phyloP scores from a whole-genome alignment of 495 filamentous ascomycete species.

The Daldinia bambusicola region DNA sequence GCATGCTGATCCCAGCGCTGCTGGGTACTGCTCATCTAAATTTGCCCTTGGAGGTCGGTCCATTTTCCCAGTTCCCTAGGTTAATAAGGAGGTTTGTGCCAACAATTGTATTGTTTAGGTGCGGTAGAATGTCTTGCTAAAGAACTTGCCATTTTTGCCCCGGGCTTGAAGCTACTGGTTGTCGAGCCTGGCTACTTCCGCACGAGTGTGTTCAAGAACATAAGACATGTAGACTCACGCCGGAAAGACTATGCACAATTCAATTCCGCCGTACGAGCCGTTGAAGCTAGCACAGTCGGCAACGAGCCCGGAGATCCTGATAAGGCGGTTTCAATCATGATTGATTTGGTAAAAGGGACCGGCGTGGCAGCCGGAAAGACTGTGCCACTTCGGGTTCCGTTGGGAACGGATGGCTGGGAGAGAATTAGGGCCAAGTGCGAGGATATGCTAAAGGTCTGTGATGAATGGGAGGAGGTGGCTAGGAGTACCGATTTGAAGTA shows the following conservation, averaged over 20 bases:
- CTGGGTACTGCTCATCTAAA: constrained; percentile 22
- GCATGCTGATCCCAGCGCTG: constrained; percentile 22
- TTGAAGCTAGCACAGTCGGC: constrained; percentile 21
- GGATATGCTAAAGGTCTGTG: constrained; percentile 39
- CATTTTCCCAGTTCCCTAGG: not conserved
- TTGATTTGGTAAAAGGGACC: constrained; percentile 55
- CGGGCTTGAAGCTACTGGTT: constrained; percentile 20
- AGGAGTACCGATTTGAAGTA: constrained; percentile 33
- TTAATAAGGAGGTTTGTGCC: not conserved
- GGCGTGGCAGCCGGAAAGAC: constrained; percentile 50
- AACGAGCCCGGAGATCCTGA: constrained; percentile 56
- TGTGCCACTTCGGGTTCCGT: constrained; percentile 57
- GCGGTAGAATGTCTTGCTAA: constrained; percentile 26
- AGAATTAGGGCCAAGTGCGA: constrained; percentile 49
- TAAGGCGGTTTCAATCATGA: constrained; percentile 48
- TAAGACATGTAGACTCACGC: constrained; percentile 19
- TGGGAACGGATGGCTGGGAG: constrained; percentile 57
- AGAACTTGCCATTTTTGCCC: constrained; percentile 27
- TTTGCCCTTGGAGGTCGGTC: constrained; percentile 27
- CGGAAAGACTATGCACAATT: constrained; percentile 17
- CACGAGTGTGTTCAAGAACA: constrained; percentile 22
- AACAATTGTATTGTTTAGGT: constrained; percentile 3
- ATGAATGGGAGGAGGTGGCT: constrained; percentile 36
- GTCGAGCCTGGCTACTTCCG: constrained; percentile 29
- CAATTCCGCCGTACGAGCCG: constrained; percentile 15